Base-by-base conservation (phyloP, 2,329 filamentous ascomycete species). In the Boeremia lycopersici region DNA sequence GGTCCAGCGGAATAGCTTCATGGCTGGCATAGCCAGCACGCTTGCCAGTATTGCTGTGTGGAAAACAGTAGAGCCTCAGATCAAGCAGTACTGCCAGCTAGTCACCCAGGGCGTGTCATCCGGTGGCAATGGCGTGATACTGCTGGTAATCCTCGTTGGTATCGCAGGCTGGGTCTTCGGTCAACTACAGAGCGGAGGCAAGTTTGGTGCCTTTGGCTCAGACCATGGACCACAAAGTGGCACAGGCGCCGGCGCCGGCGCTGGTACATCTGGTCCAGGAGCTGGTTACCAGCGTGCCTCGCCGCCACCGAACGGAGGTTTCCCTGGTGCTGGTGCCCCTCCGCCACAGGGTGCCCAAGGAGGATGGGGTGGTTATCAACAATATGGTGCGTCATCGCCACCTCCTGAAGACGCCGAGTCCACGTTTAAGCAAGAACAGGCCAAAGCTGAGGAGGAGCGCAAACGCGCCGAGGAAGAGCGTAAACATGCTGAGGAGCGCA, bases 1-100 rank as follows among this genome's bases (percentile, higher is more conserved):
- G 70, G 89, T 91, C 17, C 90, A 95, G 69, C 83, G 89, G 68
- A 96, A 96, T 76, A 96, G 91, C 77, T 98, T 97, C 74, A 83
- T 92, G 19, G 92, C 93, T 3, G 93, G 93, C 26, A 91, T 92
- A 65, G 89, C 87, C 35, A 88, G 86, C 56, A 91, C 91, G 2
- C 77, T 96, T 30, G 80, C 90, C 34, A 78, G 87, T 9, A 86
- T 95, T 13, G 84, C 87, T 2, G 69, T 96, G n/a, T 91, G 87
- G 76, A 84, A 88, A 58, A 85, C 84, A 57, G 81, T 93, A 63
- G 84, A 89, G 28, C 93, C 93, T 0, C 85, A 89, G 4, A 80
- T 93, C 61, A 86, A 85, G 65, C 78, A 83, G 44, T 96, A 90
- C 89, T 88, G 90, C 77, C 78, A 83, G 31, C 83, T 84, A 50